phyloP scores from a whole-genome alignment of 2,329 filamentous ascomycete genomes.

The Esteya vermicola region DNA sequence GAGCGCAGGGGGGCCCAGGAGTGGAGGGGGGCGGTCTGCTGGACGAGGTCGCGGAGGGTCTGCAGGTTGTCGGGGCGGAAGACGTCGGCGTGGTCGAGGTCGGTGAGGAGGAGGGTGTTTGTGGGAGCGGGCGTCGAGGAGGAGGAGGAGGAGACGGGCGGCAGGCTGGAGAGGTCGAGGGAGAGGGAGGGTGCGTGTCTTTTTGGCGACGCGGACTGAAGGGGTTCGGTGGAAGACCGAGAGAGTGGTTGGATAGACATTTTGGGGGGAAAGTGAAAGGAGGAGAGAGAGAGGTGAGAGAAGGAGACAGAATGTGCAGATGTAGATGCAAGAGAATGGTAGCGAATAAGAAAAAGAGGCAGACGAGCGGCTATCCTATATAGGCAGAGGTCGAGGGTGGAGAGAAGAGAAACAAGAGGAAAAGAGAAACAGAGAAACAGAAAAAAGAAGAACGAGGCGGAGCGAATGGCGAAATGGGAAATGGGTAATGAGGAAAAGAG shows the following conservation, averaged over 20 bases:
- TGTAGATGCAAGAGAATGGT: background rate
- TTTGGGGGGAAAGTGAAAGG: background rate
- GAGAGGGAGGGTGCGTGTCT: constrained; percentile 36
- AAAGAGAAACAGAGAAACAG: background rate
- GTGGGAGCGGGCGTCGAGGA: constrained; percentile 61
- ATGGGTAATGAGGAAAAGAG: no score
- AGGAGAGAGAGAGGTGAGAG: background rate
- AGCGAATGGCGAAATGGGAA: background rate
- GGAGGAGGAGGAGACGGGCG: no score
- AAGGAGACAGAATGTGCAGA: background rate
- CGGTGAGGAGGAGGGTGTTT: constrained; percentile 76
- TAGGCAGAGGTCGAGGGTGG: background rate
- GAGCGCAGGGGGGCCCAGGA: constrained; percentile 71
- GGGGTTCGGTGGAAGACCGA: constrained; percentile 11
- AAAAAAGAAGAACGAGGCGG: background rate
- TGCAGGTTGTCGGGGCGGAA: constrained; percentile 63
- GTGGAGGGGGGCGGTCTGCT: constrained; percentile 55
- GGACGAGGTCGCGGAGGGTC: constrained; percentile 57
- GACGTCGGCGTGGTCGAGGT: constrained; percentile 57
- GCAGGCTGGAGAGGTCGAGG: constrained; percentile 60
- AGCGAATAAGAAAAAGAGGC: background rate
- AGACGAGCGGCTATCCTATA: background rate
- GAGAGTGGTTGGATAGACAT: background rate
- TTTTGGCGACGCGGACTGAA: no score
- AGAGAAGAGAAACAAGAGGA: background rate